Base-by-base conservation (phyloP, 305 asterid genomes). In the Rubia tinctorum region DNA sequence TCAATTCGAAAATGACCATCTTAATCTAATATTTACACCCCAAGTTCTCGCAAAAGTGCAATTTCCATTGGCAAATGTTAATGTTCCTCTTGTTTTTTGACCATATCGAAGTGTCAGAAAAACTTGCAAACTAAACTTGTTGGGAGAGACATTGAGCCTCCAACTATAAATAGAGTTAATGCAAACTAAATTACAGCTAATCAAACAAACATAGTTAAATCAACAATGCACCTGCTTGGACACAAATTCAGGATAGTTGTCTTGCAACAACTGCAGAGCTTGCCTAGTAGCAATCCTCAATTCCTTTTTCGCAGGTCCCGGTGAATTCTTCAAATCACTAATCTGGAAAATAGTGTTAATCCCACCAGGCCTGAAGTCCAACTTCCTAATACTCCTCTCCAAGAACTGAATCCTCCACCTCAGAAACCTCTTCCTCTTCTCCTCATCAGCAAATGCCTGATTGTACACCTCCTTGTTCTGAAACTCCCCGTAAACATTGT, bases 371-470 rank as follows among this genome's bases (percentile, higher is more conserved):
- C 30, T 83, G 45, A 91, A 91, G 81, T 94, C 97, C 84, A 94
- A 44, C 66, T 89, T 90, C 87, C 95, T 86, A 1, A 91, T 91
- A 82, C 97, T 91, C 65, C 77, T 91, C 90, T 94, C 99, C 82
- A 91, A 74, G 78, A 94, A 94, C 89, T 94, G 99, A 76, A 94
- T 86, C 84, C 98, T 88, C 99, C 98, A 94, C 69, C 92, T 85
- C 83, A 94, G 47, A 73, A 94, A 94, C 73, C 53, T 86, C 73
- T 0, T 76, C 70, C 97, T 82, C 68, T 88, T 92, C 81, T 86
- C 93, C 71, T 81, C 92, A 78, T 92, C 93, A n/a, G 84, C 80
- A 61, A 92, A 92, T 1, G 97, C 84, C 71, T 86, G 88, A 2
- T 79, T 76, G 75, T 92, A 92, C 84, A 92, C 66, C n/a, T 90